A percentile compares a stretch with the other conserved stretches of the same genome.
phyloP scores from a whole-genome alignment of 495 filamentous ascomycete species.

The Podospora sp. region DNA sequence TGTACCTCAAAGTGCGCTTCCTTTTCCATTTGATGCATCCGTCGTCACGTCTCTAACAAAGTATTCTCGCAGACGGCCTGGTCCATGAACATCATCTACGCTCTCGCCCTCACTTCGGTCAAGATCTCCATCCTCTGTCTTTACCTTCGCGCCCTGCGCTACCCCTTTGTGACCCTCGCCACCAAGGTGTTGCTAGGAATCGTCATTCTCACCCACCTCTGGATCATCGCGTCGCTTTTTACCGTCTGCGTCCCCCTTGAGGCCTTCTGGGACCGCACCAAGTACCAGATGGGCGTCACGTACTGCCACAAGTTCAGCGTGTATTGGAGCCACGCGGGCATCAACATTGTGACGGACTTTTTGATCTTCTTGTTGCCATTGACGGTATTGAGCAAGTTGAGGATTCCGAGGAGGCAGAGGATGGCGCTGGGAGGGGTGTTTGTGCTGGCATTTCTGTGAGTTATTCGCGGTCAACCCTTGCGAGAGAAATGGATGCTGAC shows the following conservation, averaged over 20 bases:
- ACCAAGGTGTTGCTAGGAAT: slow-evolving; percentile 14
- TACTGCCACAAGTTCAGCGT: slow-evolving; percentile 8
- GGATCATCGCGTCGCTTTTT: slow-evolving; percentile 9
- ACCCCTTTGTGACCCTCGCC: not conserved
- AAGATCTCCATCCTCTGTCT: slow-evolving; percentile 21
- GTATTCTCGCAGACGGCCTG: not conserved
- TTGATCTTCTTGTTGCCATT: slow-evolving; percentile 15
- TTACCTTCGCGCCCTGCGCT: slow-evolving; percentile 19
- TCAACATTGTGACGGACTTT: slow-evolving; percentile 19
- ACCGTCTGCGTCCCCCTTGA: slow-evolving; percentile 11
- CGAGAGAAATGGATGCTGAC: too few relatives aligned
- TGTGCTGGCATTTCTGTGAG: slow-evolving; percentile 14
- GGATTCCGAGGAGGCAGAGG: slow-evolving; percentile 9
- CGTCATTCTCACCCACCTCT: slow-evolving; percentile 3
- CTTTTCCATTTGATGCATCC: too few relatives aligned
- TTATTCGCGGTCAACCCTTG: too few relatives aligned
- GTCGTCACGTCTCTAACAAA: too few relatives aligned
- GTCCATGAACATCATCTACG: slow-evolving; percentile 4
- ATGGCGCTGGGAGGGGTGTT: slow-evolving; percentile 14
- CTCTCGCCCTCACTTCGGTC: slow-evolving; percentile 11
- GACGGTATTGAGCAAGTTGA: slow-evolving; percentile 11
- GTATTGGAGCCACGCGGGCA: slow-evolving; percentile 7
- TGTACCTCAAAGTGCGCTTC: not conserved
- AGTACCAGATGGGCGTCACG: not conserved
- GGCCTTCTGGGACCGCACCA: not conserved